Conservation (phyloP, 805 yeast genomes). For the Brettanomyces nanus region DNA sequence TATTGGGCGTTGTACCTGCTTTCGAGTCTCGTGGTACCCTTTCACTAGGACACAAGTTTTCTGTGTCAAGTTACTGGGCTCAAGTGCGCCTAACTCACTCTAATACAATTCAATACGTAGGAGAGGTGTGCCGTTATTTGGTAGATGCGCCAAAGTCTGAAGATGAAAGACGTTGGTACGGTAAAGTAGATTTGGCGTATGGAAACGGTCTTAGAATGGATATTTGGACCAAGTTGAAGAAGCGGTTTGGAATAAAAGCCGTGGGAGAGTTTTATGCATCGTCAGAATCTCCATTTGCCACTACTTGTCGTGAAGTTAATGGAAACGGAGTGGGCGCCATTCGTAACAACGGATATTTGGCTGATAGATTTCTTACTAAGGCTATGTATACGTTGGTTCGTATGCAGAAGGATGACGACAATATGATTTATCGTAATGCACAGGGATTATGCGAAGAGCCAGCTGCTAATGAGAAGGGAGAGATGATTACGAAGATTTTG, state of each 20-base stretch:
- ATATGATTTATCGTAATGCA: slow-evolving; percentile 61
- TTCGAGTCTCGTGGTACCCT: slow-evolving; percentile 60
- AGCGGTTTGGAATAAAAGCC: slow-evolving; percentile 62
- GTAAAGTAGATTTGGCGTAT: slow-evolving; percentile 55
- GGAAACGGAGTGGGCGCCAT: slow-evolving; percentile 78
- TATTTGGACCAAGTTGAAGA: slow-evolving; percentile 76
- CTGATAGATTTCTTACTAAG: slow-evolving; percentile 43
- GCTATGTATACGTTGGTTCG: slow-evolving; percentile 52
- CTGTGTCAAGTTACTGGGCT: slow-evolving; percentile 82
- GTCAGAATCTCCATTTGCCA: slow-evolving; percentile 86
- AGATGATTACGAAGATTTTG: slow-evolving; percentile 68
- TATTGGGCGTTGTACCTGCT: slow-evolving; percentile 69
- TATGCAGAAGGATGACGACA: slow-evolving; percentile 76
- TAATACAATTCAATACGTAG: slow-evolving; percentile 86
- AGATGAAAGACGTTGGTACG: slow-evolving; percentile 18
- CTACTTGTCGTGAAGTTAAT: slow-evolving; percentile 61
- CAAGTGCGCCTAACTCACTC: slow-evolving; percentile 67
- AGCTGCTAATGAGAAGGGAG: slow-evolving; percentile 67
- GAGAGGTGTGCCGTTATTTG: slow-evolving; percentile 87
- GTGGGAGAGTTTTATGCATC: slow-evolving; percentile 92
- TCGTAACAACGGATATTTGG: slow-evolving; percentile 71
- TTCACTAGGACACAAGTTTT: slow-evolving; percentile 73
- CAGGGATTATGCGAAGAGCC: slow-evolving; percentile 55
- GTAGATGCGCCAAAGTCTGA: slow-evolving; percentile 40
- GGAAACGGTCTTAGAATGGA: slow-evolving; percentile 91